Evolutionary conservation across 345 rosid genomes (phyloP).

Genomic region (Acer campestre): DNA sequence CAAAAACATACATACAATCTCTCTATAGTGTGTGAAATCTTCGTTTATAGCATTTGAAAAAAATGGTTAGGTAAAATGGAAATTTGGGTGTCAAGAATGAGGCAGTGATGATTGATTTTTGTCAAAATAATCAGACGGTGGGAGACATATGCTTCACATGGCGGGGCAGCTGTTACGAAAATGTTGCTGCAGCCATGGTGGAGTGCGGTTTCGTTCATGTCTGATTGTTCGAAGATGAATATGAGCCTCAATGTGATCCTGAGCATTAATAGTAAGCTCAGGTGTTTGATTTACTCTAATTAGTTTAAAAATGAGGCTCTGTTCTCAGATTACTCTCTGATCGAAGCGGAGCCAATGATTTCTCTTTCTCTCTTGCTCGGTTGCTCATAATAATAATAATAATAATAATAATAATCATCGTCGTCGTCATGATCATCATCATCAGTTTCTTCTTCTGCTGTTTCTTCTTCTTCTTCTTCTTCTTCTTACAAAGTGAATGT

Average conservation of each 20-base stretch:
- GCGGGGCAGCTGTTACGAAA: conserved; percentile 10
- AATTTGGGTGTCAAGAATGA: neutral
- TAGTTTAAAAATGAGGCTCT: neutral
- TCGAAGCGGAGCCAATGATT: neutral
- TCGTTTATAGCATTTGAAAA: no score
- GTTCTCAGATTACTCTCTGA: neutral
- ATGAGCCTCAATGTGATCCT: conserved; percentile 14
- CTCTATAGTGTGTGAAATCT: neutral
- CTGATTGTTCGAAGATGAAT: neutral
- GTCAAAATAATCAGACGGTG: neutral
- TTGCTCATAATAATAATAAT: no score
- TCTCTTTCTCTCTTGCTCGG: neutral
- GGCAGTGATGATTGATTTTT: conserved; percentile 15
- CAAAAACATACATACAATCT: neutral
- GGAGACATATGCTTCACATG: neutral
- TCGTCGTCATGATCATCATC: neutral
- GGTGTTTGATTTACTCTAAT: neutral
- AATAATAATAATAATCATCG: neutral
- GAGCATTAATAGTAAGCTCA: no score
- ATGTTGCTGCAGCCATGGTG: conserved; percentile 13
- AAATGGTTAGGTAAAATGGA: no score
- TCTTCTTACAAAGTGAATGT: neutral
- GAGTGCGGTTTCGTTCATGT: neutral
- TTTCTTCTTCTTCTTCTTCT: neutral
- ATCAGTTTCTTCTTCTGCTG: neutral